Base-by-base conservation (phyloP, 495 filamentous ascomycete species). In the Elasticomyces elasticus region DNA sequence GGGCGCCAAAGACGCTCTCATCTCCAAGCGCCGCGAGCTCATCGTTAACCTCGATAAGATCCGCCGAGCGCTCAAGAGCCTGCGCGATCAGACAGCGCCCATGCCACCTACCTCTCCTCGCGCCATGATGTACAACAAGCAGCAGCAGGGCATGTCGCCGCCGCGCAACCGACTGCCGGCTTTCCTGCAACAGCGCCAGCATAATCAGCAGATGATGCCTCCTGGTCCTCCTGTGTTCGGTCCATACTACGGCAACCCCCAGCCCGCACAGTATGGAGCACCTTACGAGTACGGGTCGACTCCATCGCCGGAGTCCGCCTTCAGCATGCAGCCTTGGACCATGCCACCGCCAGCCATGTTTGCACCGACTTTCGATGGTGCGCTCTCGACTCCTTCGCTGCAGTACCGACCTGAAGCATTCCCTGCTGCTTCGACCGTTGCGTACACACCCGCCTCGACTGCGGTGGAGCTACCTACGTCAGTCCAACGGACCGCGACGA, bases 41-140 rank as follows among this genome's bases (percentile, higher is more conserved):
- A 47, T 62, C 33, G 23, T 48, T 22, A 52, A 38, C 5, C 49
- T 65, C 6, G 62, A 65, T 46, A 51, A 60, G 19, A 62, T 62
- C n/a, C 62, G 62, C 35, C 57, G 47, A 40, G 61, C 55, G 17
- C 20, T 65, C 26, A 65, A 62, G 47, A 58, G 57, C 49, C 24
- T 65, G 28, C 56, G 52, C 22, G 48, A 52, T 12, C 54, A 59
- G 5, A 47, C 24, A 10, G 0, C 33, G 11, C n/a, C 46, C 4
- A 27, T 20, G 19, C 7, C 15, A 27, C 25, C 41, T 27, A 28
- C 38, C 6, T 42, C 50, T 20, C 45, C 48, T 20, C 6, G 12
- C 46, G n/a, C 26, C 49, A 9, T 23, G 22, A 19, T 35, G 26
- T 22, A 24, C 48, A n/a, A 31, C 35, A 15, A 5, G 5, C 33